phyloP scores from a whole-genome alignment of 1,284 basidiomycete species.

The Paramarasmius palmivorus region DNA sequence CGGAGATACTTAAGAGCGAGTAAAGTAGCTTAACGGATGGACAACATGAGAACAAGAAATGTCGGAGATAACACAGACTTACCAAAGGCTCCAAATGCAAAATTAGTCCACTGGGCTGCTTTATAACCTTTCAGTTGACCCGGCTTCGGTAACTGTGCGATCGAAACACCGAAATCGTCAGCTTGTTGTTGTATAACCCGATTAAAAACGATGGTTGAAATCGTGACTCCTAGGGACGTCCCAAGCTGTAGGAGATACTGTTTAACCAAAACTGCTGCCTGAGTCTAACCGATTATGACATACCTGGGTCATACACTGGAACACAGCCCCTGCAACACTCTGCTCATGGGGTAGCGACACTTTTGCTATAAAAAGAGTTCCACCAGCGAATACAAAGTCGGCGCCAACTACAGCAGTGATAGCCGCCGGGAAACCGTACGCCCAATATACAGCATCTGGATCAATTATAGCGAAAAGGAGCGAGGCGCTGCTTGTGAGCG shows the following conservation, averaged over 20 bases:
- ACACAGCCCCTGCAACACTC: slow-evolving; percentile 74
- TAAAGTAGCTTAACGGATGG: too few species aligned
- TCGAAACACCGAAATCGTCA: neutral
- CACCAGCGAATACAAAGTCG: slow-evolving; percentile 78
- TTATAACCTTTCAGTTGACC: slow-evolving; percentile 11
- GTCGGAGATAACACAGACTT: neutral
- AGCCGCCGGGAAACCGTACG: slow-evolving; percentile 78
- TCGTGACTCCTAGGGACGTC: slow-evolving; percentile 14
- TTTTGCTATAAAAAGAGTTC: slow-evolving; percentile 76
- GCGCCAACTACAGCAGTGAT: slow-evolving; percentile 74
- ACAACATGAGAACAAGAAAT: too few species aligned
- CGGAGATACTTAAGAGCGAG: too few species aligned
- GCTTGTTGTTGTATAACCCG: slow-evolving; percentile 7
- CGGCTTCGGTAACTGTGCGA: slow-evolving; percentile 1
- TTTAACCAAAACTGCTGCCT: neutral
- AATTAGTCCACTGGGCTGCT: slow-evolving; percentile 14
- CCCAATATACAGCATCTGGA: slow-evolving; percentile 70
- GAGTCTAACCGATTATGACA: neutral
- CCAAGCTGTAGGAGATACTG: slow-evolving; percentile 4
- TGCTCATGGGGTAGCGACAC: slow-evolving; percentile 76
- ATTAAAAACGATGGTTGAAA: slow-evolving; percentile 13
- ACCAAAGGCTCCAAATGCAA: slow-evolving; percentile 14
- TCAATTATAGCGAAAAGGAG: slow-evolving; percentile 76
- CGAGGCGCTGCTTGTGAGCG: slow-evolving; percentile 63
- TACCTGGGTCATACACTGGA: slow-evolving; percentile 76